Evolutionary conservation across 345 rosid species (phyloP).

Genomic region (Gossypium herbaceum): DNA sequence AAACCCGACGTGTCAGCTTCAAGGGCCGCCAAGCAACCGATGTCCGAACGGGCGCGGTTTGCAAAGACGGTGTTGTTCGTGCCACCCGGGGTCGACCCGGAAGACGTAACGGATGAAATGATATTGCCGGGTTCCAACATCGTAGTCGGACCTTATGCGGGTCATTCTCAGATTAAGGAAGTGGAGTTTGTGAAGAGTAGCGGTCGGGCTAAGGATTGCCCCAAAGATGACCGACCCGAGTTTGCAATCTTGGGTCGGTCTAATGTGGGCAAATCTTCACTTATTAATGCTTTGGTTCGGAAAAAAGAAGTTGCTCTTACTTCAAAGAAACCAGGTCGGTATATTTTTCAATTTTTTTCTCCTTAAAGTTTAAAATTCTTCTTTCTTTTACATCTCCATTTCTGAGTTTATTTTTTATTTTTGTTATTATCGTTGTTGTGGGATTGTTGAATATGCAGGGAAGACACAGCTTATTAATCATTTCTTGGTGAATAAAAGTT

Average conservation of each 20-base stretch:
- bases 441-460: slow-evolving; percentile 38
- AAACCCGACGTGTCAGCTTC: slow-evolving; percentile 25
- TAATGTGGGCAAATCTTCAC: slow-evolving; percentile 94
- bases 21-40: slow-evolving; percentile 30
- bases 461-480: slow-evolving; percentile 96
- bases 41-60: slow-evolving; percentile 38
- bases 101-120: slow-evolving; percentile 62
- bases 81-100: slow-evolving; percentile 80
- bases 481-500: slow-evolving; percentile 87
- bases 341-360: neutral
- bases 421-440: neutral
- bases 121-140: slow-evolving; percentile 85
- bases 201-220: slow-evolving; percentile 81
- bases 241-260: slow-evolving; percentile 89
- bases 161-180: slow-evolving; percentile 83
- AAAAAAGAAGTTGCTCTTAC: slow-evolving; percentile 93
- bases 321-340: slow-evolving; percentile 86
- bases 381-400: neutral
- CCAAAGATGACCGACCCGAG: slow-evolving; percentile 73
- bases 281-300: slow-evolving; percentile 75
- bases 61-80: slow-evolving; percentile 45
- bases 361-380: neutral
- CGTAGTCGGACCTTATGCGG: slow-evolving; percentile 81
- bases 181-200: slow-evolving; percentile 91
- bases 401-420: neutral